Evolutionary conservation across 352 stramenopile species (phyloP).

Genomic region (Pythium sukuiense): DNA sequence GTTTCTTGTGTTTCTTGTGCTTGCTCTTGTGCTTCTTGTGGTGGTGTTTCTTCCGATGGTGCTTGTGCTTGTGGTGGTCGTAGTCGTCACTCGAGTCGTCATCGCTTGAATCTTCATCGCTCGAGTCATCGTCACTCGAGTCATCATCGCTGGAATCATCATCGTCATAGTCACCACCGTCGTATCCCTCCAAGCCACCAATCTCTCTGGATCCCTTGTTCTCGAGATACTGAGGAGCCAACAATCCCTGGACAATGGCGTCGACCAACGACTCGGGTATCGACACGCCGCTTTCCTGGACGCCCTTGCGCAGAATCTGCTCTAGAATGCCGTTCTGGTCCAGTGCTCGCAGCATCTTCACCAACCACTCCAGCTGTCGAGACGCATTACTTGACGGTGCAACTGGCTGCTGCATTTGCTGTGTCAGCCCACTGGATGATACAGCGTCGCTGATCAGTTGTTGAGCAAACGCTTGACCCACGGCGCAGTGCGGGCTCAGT

Average conservation of each 20-base stretch:
- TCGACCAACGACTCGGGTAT: slow-evolving; percentile 9
- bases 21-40: slow-evolving; percentile 11
- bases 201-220: neutral
- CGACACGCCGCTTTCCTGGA: slow-evolving; percentile 9
- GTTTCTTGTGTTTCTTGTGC: slow-evolving; percentile 13
- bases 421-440: neutral
- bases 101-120: slow-evolving; percentile 21
- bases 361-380: slow-evolving; percentile 9
- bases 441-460: neutral
- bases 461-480: neutral
- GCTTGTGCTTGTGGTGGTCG: slow-evolving; percentile 20
- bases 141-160: slow-evolving; percentile 8
- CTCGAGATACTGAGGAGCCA: neutral
- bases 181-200: neutral
- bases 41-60: slow-evolving; percentile 3
- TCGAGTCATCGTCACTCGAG: slow-evolving; percentile 18
- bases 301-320: slow-evolving; percentile 1
- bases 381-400: neutral
- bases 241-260: neutral
- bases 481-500: neutral
- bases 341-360: slow-evolving; percentile 12
- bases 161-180: slow-evolving; percentile 10
- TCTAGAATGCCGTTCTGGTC: slow-evolving; percentile 9
- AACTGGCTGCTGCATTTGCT: slow-evolving; percentile 4
- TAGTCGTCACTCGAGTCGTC: slow-evolving; percentile 27